phyloP scores from a whole-genome alignment of 2,329 filamentous ascomycete genomes.

The Monosporascus sp. region DNA sequence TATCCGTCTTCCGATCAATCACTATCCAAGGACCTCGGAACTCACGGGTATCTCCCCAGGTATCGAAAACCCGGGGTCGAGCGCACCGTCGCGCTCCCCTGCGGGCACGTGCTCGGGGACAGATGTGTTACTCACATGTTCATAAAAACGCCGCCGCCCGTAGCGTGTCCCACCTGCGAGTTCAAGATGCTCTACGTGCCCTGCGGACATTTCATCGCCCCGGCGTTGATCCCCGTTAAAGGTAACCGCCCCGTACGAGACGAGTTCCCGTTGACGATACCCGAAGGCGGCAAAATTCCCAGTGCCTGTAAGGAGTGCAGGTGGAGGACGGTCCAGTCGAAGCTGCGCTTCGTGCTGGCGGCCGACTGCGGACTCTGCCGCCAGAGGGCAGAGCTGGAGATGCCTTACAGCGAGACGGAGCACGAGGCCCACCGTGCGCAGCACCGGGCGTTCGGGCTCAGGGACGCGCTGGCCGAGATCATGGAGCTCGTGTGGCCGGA shows the following conservation, averaged over 20 bases:
- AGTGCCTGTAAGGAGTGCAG: conserved; percentile 18
- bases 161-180: conserved; percentile 17
- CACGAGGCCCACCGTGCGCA: conserved; percentile 15
- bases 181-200: conserved; percentile 16
- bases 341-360: conserved; percentile 10
- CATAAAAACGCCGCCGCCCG: background rate
- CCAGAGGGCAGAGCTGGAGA: conserved; percentile 2
- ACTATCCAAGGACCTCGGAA: background rate
- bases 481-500: conserved; percentile 15
- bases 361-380: conserved; percentile 16
- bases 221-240: conserved; percentile 10
- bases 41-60: conserved; percentile 2
- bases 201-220: conserved; percentile 17
- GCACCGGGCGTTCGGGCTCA: conserved; percentile 12
- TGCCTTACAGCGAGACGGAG: conserved; percentile 5
- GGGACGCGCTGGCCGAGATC: conserved; percentile 6
- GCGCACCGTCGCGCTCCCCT: conserved; percentile 16
- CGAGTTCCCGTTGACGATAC: conserved; percentile 17
- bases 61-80: conserved; percentile 15
- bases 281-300: conserved; percentile 15
- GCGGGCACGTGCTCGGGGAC: conserved; percentile 22
- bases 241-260: conserved; percentile 13
- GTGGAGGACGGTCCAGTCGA: conserved; percentile 13
- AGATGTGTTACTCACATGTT: conserved; percentile 14
- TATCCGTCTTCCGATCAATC: background rate